Base-by-base conservation (phyloP, 1,139 yeast species). In the Debaryomyces robertsiae region DNA sequence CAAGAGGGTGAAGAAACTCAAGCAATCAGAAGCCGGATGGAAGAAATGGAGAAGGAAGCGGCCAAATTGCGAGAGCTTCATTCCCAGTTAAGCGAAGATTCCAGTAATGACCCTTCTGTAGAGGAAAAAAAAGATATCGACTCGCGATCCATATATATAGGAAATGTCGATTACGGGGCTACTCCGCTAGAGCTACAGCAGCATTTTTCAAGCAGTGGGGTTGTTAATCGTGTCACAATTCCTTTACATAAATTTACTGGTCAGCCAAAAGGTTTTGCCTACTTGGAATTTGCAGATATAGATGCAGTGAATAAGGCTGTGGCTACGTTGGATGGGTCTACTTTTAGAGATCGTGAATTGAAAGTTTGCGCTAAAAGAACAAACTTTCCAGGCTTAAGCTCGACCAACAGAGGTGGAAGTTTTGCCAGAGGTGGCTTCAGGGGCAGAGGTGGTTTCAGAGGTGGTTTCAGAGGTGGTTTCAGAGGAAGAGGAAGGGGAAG, bases 241-340 rank as follows among this genome's bases (percentile, higher is more conserved):
- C 66, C 85, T 60, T 69, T 77, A 49, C 85, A 88, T 65, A 82
- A 81, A 55, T 69, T 66, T 54, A 81, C 91, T 0, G 94, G 95
- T 2, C 81, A 76, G 48, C 94, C 96, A 30, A 86, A 84, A 60
- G 96, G 96, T 3, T 87, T 76, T 64, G 96, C 95, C 1, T 88
- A 87, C 60, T 75, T 88, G 52, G 96, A 88, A 58, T 87, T 85
- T 58, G 79, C 82, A 27, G 83, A 80, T 54, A 76, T 76, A 2
- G 75, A 76, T 13, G 72, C 77, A 3, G 93, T 86, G 2, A 67
- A 77, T 14, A 73, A 78, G 48, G 94, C 95, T 0, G 70, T 86
- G 31, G 75, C 76, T 7, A 60, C 66, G 1, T 71, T 84, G 49
- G 82, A 84, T 53, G 94, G 87, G 24, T 66, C 81, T 3, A 67